phyloP scores from a whole-genome alignment of 345 rosid genomes.

The Murraya paniculata region DNA sequence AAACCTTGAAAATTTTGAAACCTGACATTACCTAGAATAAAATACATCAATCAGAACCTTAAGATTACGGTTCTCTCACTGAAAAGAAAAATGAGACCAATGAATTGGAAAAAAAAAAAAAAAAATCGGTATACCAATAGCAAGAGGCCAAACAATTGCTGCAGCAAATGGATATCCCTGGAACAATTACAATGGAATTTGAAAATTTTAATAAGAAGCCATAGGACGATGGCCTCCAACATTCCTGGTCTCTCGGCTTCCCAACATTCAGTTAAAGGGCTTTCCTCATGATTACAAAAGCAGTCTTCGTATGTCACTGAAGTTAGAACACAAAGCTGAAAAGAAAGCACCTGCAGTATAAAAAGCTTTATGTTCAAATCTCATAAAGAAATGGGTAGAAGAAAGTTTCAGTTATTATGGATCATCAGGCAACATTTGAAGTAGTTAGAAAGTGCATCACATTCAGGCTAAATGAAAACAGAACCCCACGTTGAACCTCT shows the following conservation, averaged over 20 bases:
- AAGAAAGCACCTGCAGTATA: constrained; percentile 70
- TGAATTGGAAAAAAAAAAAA: too few relatives aligned
- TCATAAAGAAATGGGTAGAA: not conserved
- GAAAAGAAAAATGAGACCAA: not conserved
- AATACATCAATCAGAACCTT: not conserved
- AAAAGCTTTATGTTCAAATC: not conserved
- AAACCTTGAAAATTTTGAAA: not conserved
- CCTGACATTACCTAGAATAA: not conserved
- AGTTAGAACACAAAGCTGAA: constrained; percentile 63
- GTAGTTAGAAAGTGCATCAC: not conserved
- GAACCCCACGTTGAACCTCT: not conserved
- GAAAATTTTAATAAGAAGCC: constrained; percentile 10
- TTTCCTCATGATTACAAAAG: constrained; percentile 44
- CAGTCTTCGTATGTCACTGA: constrained; percentile 74
- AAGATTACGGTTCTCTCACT: not conserved
- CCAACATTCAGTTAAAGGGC: constrained; percentile 6
- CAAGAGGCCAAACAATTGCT: constrained; percentile 15
- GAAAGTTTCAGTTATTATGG: not conserved
- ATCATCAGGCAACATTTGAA: not conserved
- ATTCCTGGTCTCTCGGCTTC: not conserved
- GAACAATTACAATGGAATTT: not conserved
- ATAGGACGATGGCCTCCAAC: not conserved
- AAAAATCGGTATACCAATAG: constrained; percentile 1
- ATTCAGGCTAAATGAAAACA: not conserved
- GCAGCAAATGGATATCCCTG: not conserved